Conservation (phyloP, 1,139 yeast species). For the Pichia cactophila region DNA sequence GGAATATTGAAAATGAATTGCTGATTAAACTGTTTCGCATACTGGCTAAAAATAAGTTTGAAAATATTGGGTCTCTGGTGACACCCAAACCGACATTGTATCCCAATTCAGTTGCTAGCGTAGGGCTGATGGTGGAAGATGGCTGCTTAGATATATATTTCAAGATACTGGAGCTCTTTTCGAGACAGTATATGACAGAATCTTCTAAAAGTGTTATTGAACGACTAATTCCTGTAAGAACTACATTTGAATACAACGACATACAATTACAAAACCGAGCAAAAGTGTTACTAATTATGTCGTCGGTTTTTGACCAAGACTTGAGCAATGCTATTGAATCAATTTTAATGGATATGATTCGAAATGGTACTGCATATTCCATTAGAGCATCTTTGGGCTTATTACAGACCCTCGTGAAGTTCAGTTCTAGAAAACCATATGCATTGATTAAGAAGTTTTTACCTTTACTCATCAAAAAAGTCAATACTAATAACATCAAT, state of each 20-base stretch:
- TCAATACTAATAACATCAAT: slow-evolving; percentile 13
- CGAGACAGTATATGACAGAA: slow-evolving; percentile 13
- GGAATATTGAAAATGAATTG: slow-evolving; percentile 26
- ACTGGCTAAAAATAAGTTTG: slow-evolving; percentile 24
- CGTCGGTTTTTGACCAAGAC: slow-evolving; percentile 23
- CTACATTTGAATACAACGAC: slow-evolving; percentile 20
- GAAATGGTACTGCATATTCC: slow-evolving; percentile 11
- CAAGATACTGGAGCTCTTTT: slow-evolving; percentile 22
- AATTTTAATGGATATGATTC: slow-evolving; percentile 18
- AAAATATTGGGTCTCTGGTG: slow-evolving; percentile 18
- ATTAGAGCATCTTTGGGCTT: slow-evolving; percentile 10
- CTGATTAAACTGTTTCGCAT: slow-evolving; percentile 23
- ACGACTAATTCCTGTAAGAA: slow-evolving; percentile 27
- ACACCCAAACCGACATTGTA: slow-evolving; percentile 11
- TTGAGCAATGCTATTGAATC: slow-evolving; percentile 19
- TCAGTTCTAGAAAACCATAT: slow-evolving; percentile 17
- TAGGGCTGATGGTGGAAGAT: slow-evolving; percentile 15
- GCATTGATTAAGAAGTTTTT: slow-evolving; percentile 16
- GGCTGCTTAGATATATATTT: slow-evolving; percentile 27
- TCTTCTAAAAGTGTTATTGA: slow-evolving; percentile 20
- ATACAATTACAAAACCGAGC: slow-evolving; percentile 24
- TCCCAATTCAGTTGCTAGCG: slow-evolving; percentile 13
- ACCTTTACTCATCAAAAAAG: slow-evolving; percentile 11
- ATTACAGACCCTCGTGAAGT: slow-evolving; percentile 6
- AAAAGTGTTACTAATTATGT: slow-evolving; percentile 24